phyloP scores from a whole-genome alignment of 2,329 filamentous ascomycete species.

The Xylariaceae sp. region DNA sequence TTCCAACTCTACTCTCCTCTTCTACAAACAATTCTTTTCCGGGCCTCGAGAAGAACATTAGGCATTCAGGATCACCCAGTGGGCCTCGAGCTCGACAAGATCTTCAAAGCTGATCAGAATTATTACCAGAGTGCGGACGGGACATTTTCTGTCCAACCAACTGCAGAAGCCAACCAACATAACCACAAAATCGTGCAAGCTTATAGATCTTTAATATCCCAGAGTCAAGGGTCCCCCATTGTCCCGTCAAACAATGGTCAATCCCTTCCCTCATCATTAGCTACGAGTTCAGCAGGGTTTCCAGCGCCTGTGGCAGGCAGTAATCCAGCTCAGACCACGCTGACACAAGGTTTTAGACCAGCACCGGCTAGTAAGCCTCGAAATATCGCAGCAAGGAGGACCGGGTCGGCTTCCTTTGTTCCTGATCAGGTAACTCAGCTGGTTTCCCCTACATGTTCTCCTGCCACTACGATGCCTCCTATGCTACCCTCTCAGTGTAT shows the following conservation, averaged over 20 bases:
- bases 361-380: slow-evolving; percentile 7
- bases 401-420: no score
- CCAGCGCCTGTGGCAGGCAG: slow-evolving; percentile 3
- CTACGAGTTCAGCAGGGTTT: slow-evolving; percentile 2
- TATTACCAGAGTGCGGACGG: slow-evolving; percentile 25
- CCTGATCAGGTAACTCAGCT: no score
- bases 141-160: slow-evolving; percentile 11
- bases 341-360: slow-evolving; percentile 6
- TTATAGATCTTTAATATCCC: slow-evolving; percentile 17
- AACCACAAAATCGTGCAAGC: slow-evolving; percentile 17
- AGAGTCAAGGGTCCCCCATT: slow-evolving; percentile 2
- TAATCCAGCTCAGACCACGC: slow-evolving; percentile 5
- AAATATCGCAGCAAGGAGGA: background rate
- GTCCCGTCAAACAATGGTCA: slow-evolving; percentile 5
- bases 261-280: slow-evolving; percentile 5
- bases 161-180: slow-evolving; percentile 17
- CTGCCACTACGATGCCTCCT: slow-evolving; percentile 1
- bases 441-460: slow-evolving; percentile 12
- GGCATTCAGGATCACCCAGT: slow-evolving; percentile 34
- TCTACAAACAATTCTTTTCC: slow-evolving; percentile 53
- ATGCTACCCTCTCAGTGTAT: slow-evolving; percentile 2
- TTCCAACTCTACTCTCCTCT: slow-evolving; percentile 47
- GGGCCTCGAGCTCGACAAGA: slow-evolving; percentile 31
- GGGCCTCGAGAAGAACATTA: slow-evolving; percentile 45
- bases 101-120: slow-evolving; percentile 36